phyloP scores from a whole-genome alignment of 805 yeast genomes.

The Blastobotrys americana region DNA sequence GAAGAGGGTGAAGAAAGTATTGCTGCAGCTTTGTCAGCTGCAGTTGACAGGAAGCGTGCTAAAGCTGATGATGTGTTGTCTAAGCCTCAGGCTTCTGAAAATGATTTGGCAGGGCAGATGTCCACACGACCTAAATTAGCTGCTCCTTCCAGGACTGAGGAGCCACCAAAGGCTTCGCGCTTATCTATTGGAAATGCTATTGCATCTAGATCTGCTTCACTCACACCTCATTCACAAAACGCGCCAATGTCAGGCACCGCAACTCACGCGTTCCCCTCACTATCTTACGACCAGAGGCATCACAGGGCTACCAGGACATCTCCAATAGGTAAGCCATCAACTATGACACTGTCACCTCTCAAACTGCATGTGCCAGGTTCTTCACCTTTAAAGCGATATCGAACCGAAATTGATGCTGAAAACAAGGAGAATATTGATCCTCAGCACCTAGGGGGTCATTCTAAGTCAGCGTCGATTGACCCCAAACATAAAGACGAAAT shows the following conservation, averaged over 20 bases:
- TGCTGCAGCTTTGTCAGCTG: neutral
- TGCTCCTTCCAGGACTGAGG: neutral
- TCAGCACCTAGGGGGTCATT: neutral
- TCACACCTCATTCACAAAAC: neutral
- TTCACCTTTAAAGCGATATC: neutral
- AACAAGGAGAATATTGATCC: slow-evolving; percentile 4
- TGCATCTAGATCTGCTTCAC: neutral
- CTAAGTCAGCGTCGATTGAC: neutral
- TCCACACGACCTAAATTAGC: neutral
- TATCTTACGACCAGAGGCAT: neutral
- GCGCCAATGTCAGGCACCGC: neutral
- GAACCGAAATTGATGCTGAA: neutral
- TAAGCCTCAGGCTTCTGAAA: neutral
- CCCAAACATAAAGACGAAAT: neutral
- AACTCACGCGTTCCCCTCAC: neutral
- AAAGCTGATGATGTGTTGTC: neutral
- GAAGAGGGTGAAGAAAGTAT: neutral
- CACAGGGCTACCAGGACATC: neutral
- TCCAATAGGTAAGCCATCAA: neutral
- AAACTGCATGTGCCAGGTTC: neutral
- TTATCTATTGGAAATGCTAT: neutral
- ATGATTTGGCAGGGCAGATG: neutral
- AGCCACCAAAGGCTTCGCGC: neutral
- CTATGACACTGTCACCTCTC: neutral
- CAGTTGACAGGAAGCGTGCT: neutral